A percentile compares a stretch with the other conserved stretches of the same genome.
phyloP scores from a whole-genome alignment of 116 monocot genomes.

The Posidonia oceanica region DNA sequence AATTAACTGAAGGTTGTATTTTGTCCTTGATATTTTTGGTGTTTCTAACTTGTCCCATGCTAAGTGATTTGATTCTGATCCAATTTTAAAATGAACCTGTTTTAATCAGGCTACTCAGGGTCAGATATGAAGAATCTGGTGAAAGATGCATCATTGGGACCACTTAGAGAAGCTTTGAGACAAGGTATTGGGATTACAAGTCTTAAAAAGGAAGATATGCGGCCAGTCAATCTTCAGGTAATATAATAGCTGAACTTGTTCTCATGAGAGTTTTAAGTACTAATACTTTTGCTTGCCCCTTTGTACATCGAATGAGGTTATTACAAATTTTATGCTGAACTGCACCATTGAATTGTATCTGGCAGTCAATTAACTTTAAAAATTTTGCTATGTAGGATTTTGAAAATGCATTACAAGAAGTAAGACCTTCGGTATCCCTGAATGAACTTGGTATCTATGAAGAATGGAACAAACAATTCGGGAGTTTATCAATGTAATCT shows the following conservation, averaged over 20 bases:
- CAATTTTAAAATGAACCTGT: background rate
- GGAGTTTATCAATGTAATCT: constrained; percentile 63
- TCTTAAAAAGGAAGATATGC: constrained; percentile 77
- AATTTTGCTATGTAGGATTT: constrained; percentile 45
- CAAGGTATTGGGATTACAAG: constrained; percentile 69
- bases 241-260: background rate
- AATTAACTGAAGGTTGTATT: constrained; percentile 61
- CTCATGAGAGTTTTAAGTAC: background rate
- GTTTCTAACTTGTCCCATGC: background rate
- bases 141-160: constrained; percentile 99
- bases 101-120: constrained; percentile 70
- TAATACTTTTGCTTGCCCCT: background rate
- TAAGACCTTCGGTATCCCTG: constrained; percentile 75
- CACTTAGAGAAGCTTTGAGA: constrained; percentile 69
- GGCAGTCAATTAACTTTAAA: background rate
- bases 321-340: too few species aligned
- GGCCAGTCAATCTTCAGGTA: constrained; percentile 63
- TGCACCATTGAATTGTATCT: too few species aligned
- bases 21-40: background rate
- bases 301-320: background rate
- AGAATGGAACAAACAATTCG: constrained; percentile 91
- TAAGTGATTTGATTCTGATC: background rate
- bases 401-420: constrained; percentile 68
- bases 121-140: constrained; percentile 98
- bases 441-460: constrained; percentile 69